Conservation (phyloP, 1,284 basidiomycete species). For the Ceratobasidium sp. region DNA sequence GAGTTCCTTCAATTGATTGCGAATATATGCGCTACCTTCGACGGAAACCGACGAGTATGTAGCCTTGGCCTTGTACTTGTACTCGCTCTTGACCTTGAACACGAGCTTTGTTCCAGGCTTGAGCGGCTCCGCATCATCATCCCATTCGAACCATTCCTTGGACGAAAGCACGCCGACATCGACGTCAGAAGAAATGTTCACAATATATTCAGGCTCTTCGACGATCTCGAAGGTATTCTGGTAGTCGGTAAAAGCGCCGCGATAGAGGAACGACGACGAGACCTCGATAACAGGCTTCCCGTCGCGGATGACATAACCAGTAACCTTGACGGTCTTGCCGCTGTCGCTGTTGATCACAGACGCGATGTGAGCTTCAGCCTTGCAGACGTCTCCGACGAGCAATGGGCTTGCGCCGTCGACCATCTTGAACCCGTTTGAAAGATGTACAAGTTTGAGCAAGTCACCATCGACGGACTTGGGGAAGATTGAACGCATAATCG, state of each 20-base stretch:
- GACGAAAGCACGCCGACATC: conserved; percentile 89
- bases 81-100: conserved; percentile 87
- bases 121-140: conserved; percentile 80
- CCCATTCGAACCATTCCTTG: conserved; percentile 99
- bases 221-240: conserved; percentile 94
- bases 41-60: conserved; percentile 86
- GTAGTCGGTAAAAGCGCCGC: conserved; percentile 92
- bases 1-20: conserved; percentile 84
- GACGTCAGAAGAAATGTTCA: conserved; percentile 79
- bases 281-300: conserved; percentile 90
- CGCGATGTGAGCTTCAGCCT: conserved; percentile 85
- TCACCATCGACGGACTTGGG: conserved; percentile 91
- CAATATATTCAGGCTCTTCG: conserved; percentile 87
- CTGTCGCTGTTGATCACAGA: conserved; percentile 91
- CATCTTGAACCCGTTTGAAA: conserved; percentile 95
- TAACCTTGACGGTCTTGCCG: conserved; percentile 94
- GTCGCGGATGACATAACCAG: conserved; percentile 81
- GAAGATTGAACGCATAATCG: conserved; percentile 97
- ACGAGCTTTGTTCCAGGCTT: conserved; percentile 83
- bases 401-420: conserved; percentile 80
- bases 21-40: conserved; percentile 83
- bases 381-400: conserved; percentile 87
- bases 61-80: conserved; percentile 90
- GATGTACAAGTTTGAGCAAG: conserved; percentile 92
- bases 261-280: conserved; percentile 94